phyloP scores from a whole-genome alignment of 805 yeast species.

The Tetrapisispora namnaoensis region DNA sequence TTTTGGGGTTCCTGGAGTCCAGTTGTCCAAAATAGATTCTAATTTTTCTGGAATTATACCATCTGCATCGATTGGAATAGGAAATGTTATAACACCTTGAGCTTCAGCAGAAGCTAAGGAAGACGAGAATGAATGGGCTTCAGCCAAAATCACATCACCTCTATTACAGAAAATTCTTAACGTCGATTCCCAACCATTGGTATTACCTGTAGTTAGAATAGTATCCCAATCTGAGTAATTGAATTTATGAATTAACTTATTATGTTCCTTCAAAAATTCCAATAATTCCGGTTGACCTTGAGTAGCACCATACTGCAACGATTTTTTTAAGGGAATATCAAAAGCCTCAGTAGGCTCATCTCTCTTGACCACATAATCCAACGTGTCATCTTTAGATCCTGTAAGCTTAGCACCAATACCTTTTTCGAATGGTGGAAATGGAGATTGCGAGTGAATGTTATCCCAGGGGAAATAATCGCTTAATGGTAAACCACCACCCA shows the following conservation, averaged over 20 bases:
- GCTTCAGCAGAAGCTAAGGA: conserved; percentile 77
- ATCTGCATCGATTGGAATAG: conserved; percentile 66
- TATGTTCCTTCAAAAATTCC: conserved; percentile 67
- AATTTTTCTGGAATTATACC: conserved; percentile 73
- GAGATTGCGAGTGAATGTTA: conserved; percentile 56
- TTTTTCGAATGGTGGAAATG: conserved; percentile 66
- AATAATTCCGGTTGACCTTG: conserved; percentile 69
- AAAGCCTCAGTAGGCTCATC: conserved; percentile 37
- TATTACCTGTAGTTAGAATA: conserved; percentile 69
- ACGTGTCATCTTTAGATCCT: conserved; percentile 22
- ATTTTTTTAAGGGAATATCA: conserved; percentile 66
- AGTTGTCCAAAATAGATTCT: conserved; percentile 48
- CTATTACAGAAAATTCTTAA: conserved; percentile 67
- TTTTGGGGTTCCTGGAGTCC: conserved; percentile 55
- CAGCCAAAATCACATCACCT: conserved; percentile 78
- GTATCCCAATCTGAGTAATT: conserved; percentile 63
- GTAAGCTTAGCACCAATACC: conserved; percentile 63
- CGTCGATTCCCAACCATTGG: conserved; percentile 81
- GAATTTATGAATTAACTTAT: conserved; percentile 38
- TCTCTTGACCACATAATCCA: conserved; percentile 16
- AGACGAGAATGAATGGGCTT: conserved; percentile 74
- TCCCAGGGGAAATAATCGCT: conserved; percentile 91
- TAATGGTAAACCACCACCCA: conserved; percentile 94
- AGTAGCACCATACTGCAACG: conserved; percentile 88
- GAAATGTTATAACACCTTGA: conserved; percentile 55